A percentile compares a stretch with the other conserved stretches of the same genome.
Conservation (phyloP, 2,329 filamentous ascomycete species). For the Aureobasidium melanogenum region DNA sequence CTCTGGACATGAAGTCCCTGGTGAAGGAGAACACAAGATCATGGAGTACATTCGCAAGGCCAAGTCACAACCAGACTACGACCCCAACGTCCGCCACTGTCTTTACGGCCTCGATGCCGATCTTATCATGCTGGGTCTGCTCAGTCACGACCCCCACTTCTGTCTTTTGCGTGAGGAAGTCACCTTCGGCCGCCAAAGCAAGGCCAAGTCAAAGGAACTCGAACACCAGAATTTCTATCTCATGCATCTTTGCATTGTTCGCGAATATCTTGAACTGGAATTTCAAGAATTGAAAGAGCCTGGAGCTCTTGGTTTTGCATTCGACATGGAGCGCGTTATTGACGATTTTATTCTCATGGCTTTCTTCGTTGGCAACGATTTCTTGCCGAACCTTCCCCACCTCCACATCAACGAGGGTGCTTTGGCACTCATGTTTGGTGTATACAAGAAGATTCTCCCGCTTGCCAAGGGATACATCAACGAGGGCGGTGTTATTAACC, state of each 20-base stretch:
- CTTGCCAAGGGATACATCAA: slow-evolving; percentile 92
- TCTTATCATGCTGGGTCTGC: slow-evolving; percentile 93
- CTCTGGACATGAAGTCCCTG: slow-evolving; percentile 94
- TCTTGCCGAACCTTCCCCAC: slow-evolving; percentile 90
- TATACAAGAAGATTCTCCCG: slow-evolving; percentile 86
- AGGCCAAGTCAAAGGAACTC: slow-evolving; percentile 86
- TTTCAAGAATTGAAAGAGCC: slow-evolving; percentile 84
- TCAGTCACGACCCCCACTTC: slow-evolving; percentile 98
- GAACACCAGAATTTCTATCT: slow-evolving; percentile 99
- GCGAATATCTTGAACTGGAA: slow-evolving; percentile 93
- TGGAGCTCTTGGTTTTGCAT: slow-evolving; percentile 63
- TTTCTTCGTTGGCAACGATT: slow-evolving; percentile 99
- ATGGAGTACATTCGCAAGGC: slow-evolving; percentile 99
- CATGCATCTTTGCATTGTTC: slow-evolving; percentile 92
- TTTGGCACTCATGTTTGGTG: slow-evolving; percentile 90
- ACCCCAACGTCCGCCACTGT: slow-evolving; percentile 90
- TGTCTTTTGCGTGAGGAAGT: slow-evolving; percentile 95
- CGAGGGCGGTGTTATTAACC: slow-evolving; percentile 84
- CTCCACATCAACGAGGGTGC: slow-evolving; percentile 98
- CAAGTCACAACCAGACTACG: slow-evolving; percentile 88
- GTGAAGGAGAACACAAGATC: slow-evolving; percentile 98
- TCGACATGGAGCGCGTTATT: slow-evolving; percentile 92
- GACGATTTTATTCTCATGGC: slow-evolving; percentile 99
- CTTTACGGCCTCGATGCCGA: slow-evolving; percentile 96
- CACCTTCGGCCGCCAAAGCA: slow-evolving; percentile 82